Base-by-base conservation (phyloP, 495 filamentous ascomycete species). In the Corynascus novoguineensis region DNA sequence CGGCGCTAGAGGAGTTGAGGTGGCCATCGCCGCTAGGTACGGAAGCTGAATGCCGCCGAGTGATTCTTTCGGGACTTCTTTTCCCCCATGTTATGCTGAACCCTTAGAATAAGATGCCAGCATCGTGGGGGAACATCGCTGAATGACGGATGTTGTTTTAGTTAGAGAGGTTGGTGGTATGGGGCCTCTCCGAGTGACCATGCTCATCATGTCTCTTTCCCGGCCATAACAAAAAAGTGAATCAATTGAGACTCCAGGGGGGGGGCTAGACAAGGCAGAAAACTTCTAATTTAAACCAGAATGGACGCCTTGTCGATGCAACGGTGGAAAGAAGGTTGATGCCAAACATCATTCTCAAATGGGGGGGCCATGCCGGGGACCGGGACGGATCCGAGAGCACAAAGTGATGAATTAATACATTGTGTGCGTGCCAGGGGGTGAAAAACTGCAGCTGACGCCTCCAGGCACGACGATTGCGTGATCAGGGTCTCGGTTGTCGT, bases 61-160 rank as follows among this genome's bases (percentile, higher is more conserved):
- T 51, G 58, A 38, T 22, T 41, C 22, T 60, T 32, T 53, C 52
- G 46, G 14, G 52, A n/a, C 48, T 60, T 60, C 47, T 55, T 55
- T 60, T 60, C 55, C 58, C 28, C 51, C 51, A 54, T 54, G 35
- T 31, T 35, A 44, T 54, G 2, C 40, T 4, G 11, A 12, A 1
- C n/a, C 50, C 50, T 35, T 14, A 2, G 32, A 12, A 29, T 41
- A 14, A 29, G 4, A n/a, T 17, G 35, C 21, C 8, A 12, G 7
- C 4, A 9, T 24, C 22, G 46, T 34, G 47, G 46, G 45, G 47
- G 46, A 19, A 14, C n/a, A n/a, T n/a, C n/a, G 17, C 10, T 31
- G 37, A 29, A 19, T 10, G 17, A 0, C 1, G 17, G 47, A 35
- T 17, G 35, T 12, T n/a, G n/a, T n/a, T n/a, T n/a, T n/a, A n/a